These are phyloP conservation scores for Tanacetum coccineum DNA, from an alignment of 129 eudicot genomes.

Conservation along the genomic window DNA sequence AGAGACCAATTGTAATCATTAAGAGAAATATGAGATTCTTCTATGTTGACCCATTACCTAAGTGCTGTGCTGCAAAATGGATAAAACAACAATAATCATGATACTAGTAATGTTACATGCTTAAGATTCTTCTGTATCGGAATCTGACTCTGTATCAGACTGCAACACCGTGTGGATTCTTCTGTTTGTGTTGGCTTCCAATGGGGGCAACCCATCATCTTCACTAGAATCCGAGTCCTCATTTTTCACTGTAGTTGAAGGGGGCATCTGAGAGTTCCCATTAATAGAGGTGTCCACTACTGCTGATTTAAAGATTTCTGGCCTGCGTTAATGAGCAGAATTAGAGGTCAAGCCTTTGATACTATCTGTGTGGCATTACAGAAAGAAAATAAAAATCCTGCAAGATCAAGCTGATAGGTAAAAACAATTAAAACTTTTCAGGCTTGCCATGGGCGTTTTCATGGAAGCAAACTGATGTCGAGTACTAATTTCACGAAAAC, in stretches of 20 bases:
- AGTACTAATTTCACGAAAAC: too few relatives aligned
- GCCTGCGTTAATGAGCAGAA: constrained; percentile 44
- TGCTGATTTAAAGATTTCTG: constrained; percentile 47
- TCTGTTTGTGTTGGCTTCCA: constrained; percentile 79
- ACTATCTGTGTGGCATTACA: too few relatives aligned
- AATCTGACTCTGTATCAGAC: constrained; percentile 30
- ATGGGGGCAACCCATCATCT: constrained; percentile 85
- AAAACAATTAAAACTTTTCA: too few relatives aligned
- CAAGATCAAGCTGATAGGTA: too few relatives aligned
- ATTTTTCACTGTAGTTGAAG: constrained; percentile 32
- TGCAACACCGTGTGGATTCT: constrained; percentile 33
- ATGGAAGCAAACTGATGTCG: too few relatives aligned
- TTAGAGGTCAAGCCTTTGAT: background rate
- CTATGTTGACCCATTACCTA: background rate
- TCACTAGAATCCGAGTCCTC: constrained; percentile 45
- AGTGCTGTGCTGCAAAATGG: background rate
- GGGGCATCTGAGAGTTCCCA: constrained; percentile 20
- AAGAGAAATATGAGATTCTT: background rate
- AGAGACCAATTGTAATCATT: too few relatives aligned
- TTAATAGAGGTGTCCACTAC: constrained; percentile 22
- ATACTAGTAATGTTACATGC: constrained; percentile 1
- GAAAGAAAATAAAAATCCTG: too few relatives aligned
- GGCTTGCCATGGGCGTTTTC: too few relatives aligned
- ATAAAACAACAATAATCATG: background rate
- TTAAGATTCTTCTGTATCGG: background rate